Evolutionary conservation across 2,329 filamentous ascomycete genomes (phyloP), one percentile per base, ranked within the genome.

Genomic region (Penicillium aurantiogriseum): DNA sequence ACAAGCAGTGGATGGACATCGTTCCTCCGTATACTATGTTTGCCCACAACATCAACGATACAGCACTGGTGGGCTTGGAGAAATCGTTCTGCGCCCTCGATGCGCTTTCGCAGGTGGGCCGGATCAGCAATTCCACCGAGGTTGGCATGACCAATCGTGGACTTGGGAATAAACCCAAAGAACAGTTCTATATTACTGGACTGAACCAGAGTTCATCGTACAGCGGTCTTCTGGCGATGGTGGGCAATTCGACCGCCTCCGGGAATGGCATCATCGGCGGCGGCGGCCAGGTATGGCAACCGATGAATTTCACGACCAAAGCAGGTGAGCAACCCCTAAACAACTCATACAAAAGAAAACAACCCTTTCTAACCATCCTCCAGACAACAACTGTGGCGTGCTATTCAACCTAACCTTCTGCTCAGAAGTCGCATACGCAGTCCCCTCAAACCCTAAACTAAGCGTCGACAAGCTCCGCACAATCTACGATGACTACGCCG

Each of bases 391-490:
- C 69, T 99, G 94, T 73, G 88, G 88, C 58, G 82, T 99, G 40
- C 82, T 97, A 45, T 92, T 88, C 73, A 88, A 95, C 69, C 85
- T 99, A n/a, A 80, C 86, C 0, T 95, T 97, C 74, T 99, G 94
- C 77, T 84, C 88, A 64, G 86, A 93, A 66, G 89, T 93, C 47
- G 91, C 93, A 50, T 97, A 97, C 71, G 89, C 93, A 7, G 94
- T 97, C 0, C 94, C 94, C 0, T 87, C 89, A 40, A 96, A 96
- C 68, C 81, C 85, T 2, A 87, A 85, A 63, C 79, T 83, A 52
- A 85, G 86, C 65, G 77, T 81, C 49, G 79, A 82, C 2, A 77
- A 80, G 19, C 83, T 99, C 9, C 86, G 84, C 4, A 75, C 80
- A 4, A 84, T 89, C 57, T 99, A 97, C 78, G 93, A 99, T 74